Conservation (phyloP, 164 flowering plant genomes). For the Tetracentron sinense region DNA sequence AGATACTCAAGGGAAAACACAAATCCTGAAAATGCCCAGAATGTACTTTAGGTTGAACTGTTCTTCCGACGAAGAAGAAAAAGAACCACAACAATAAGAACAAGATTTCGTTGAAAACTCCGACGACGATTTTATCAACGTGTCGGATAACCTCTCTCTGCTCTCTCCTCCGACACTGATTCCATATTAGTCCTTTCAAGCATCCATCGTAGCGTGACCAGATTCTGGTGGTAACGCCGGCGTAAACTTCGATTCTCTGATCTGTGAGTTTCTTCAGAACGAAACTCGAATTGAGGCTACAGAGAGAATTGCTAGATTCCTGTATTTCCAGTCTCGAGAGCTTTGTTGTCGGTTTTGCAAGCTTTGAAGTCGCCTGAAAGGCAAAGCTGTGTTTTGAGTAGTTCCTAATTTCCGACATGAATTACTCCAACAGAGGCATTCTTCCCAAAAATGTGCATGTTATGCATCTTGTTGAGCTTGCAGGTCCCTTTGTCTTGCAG, state of each 20-base stretch:
- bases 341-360: constrained; percentile 36
- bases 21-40: constrained; percentile 27
- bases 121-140: constrained; percentile 57
- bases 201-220: not conserved
- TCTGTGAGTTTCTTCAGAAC: constrained; percentile 32
- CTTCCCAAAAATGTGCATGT: constrained; percentile 60
- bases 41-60: constrained; percentile 39
- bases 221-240: not conserved
- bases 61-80: constrained; percentile 54
- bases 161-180: constrained; percentile 26
- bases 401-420: constrained; percentile 75
- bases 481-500: constrained; percentile 90
- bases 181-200: constrained; percentile 4
- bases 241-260: constrained; percentile 22
- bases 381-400: constrained; percentile 72
- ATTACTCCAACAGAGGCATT: constrained; percentile 57
- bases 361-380: constrained; percentile 40
- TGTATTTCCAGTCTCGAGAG: constrained; percentile 42
- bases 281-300: constrained; percentile 49
- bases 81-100: constrained; percentile 3
- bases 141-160: constrained; percentile 35
- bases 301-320: constrained; percentile 63
- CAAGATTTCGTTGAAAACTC: constrained; percentile 35
- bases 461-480: constrained; percentile 69
- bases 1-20: constrained; percentile 7